Conservation (phyloP, 208 protist species). For the Crithidia brevicula region DNA sequence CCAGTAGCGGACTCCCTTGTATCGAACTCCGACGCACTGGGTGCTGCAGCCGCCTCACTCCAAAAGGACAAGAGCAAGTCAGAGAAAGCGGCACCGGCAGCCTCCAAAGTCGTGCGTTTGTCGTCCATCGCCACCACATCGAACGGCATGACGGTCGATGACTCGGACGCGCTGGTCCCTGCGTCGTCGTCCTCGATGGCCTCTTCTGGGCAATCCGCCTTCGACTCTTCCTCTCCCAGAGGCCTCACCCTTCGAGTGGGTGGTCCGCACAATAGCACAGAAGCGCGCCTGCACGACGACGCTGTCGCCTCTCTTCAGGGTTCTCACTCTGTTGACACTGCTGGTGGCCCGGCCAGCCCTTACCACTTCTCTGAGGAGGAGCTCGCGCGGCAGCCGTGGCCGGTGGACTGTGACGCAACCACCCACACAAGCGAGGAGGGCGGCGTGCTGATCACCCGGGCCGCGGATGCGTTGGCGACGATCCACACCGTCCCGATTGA, state of each 20-base stretch:
- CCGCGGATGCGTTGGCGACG: slow-evolving; percentile 22
- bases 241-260: too few relatives aligned
- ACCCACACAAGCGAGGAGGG: slow-evolving; percentile 21
- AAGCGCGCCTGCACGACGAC: too few relatives aligned
- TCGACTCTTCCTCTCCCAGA: neutral
- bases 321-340: neutral
- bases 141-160: slow-evolving; percentile 6
- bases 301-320: too few relatives aligned
- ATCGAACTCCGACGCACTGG: slow-evolving; percentile 12
- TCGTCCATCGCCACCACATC: neutral
- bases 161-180: slow-evolving; percentile 4
- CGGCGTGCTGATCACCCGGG: neutral
- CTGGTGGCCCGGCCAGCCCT: slow-evolving; percentile 10
- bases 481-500: slow-evolving; percentile 40
- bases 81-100: neutral
- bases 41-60: neutral
- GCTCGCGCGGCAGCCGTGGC: slow-evolving; percentile 2
- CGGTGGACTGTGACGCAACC: slow-evolving; percentile 6
- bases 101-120: neutral
- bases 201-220: neutral
- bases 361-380: slow-evolving; percentile 31
- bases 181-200: neutral
- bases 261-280: too few relatives aligned
- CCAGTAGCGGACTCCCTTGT: neutral
- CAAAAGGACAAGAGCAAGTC: neutral